Evolutionary conservation across 805 yeast species (phyloP).

Genomic region (Ogataea henricii): DNA sequence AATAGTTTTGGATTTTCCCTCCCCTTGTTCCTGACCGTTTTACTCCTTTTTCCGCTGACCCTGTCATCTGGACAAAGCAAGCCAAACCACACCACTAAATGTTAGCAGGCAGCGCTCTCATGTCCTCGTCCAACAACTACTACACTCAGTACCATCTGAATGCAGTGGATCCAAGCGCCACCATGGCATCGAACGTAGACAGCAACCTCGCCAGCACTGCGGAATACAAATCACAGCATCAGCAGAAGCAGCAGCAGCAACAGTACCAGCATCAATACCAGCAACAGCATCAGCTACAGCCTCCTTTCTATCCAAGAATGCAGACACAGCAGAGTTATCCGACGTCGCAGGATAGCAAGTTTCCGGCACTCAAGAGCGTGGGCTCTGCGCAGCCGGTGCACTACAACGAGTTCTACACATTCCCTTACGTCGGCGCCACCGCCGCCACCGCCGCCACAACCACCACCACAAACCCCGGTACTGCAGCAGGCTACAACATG

Average conservation of each 20-base stretch:
- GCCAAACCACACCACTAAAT: not conserved
- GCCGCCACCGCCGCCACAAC: not conserved
- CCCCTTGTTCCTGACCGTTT: no score
- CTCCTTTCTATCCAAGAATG: not conserved
- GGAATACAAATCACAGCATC: not conserved
- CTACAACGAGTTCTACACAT: not conserved
- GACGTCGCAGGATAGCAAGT: not conserved
- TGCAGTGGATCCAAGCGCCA: constrained; percentile 4
- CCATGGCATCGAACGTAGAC: constrained; percentile 2
- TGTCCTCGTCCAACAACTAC: constrained; percentile 8
- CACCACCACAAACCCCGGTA: not conserved
- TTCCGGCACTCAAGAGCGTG: not conserved
- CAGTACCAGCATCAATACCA: constrained; percentile 8
- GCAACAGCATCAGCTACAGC: constrained; percentile 8
- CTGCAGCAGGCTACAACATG: not conserved
- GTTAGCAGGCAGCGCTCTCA: constrained; percentile 6
- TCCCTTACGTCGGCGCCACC: not conserved
- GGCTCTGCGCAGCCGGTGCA: not conserved
- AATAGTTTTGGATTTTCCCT: not conserved
- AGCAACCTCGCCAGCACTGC: not conserved
- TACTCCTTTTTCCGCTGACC: no score
- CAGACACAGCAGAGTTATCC: constrained; percentile 3
- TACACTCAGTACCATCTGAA: constrained; percentile 7
- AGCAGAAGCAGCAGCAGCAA: constrained; percentile 7
- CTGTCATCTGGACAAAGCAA: not conserved